Conservation (phyloP, 208 protist genomes). For the Spongospora subterranea region DNA sequence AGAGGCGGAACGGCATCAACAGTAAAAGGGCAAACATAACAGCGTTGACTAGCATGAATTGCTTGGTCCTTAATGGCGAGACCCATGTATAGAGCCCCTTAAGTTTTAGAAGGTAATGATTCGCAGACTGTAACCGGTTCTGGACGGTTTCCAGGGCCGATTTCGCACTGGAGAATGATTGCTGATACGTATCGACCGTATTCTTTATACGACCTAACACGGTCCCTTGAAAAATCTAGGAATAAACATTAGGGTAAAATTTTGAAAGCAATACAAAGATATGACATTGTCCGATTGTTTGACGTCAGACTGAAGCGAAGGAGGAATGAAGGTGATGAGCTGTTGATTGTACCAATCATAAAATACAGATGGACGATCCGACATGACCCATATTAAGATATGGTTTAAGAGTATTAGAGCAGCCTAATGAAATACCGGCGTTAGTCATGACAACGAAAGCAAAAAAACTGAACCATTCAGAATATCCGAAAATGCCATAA, state of each 20-base stretch:
- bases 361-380: background rate
- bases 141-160: conserved; percentile 37
- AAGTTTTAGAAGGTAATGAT: background rate
- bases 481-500: too few relatives aligned
- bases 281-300: background rate
- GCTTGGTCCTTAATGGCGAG: background rate
- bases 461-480: background rate
- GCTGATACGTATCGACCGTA: conserved; percentile 37
- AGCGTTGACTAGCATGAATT: conserved; percentile 24
- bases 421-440: too few relatives aligned
- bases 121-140: background rate
- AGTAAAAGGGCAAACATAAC: background rate
- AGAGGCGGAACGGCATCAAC: background rate
- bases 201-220: background rate
- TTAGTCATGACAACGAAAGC: too few relatives aligned
- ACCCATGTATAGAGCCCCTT: conserved; percentile 39
- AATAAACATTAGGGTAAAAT: too few relatives aligned
- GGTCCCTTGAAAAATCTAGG: background rate
- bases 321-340: background rate
- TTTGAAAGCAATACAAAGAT: background rate
- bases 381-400: background rate
- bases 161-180: conserved; percentile 46
- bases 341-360: background rate
- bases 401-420: too few relatives aligned
- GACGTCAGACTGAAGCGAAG: background rate